These are phyloP conservation scores for Deinandra increscens DNA, from an alignment of 129 eudicot genomes.

Conservation along the genomic window DNA sequence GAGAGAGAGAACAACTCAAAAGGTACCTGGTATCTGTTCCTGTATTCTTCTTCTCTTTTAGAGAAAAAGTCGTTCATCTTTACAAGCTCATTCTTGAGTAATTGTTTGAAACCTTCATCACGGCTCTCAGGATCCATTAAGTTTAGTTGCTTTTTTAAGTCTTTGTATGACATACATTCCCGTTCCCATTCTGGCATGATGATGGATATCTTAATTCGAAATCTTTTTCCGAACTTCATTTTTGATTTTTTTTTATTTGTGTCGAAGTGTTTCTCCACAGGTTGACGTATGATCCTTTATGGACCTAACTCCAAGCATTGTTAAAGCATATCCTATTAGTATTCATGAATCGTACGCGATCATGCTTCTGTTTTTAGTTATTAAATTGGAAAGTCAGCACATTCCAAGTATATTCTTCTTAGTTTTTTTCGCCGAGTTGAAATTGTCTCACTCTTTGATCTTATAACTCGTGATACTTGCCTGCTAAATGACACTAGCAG, in stretches of 20 bases:
- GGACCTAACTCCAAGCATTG: neutral
- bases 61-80: conserved; percentile 33
- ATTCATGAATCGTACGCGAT: neutral
- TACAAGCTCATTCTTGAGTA: conserved; percentile 35
- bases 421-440: conserved; percentile 1
- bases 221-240: conserved; percentile 43
- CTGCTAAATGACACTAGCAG: conserved; percentile 12
- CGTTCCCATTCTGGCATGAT: conserved; percentile 46
- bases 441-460: conserved; percentile 9
- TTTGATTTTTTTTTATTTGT: conserved; percentile 3
- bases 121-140: conserved; percentile 25
- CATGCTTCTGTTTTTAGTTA: conserved; percentile 1
- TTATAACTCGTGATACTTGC: neutral
- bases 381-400: conserved; percentile 6
- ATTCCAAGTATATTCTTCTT: conserved; percentile 30
- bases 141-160: conserved; percentile 37
- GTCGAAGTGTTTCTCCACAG: neutral
- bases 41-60: conserved; percentile 37
- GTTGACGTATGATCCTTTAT: conserved; percentile 17
- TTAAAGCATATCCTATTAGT: conserved; percentile 26
- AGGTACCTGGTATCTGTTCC: conserved; percentile 30
- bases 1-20: neutral
- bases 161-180: conserved; percentile 38
- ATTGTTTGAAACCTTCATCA: conserved; percentile 34
- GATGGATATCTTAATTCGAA: conserved; percentile 32